Base-by-base conservation (phyloP, 176 grass and related monocot species). In the Raddia guianensis region DNA sequence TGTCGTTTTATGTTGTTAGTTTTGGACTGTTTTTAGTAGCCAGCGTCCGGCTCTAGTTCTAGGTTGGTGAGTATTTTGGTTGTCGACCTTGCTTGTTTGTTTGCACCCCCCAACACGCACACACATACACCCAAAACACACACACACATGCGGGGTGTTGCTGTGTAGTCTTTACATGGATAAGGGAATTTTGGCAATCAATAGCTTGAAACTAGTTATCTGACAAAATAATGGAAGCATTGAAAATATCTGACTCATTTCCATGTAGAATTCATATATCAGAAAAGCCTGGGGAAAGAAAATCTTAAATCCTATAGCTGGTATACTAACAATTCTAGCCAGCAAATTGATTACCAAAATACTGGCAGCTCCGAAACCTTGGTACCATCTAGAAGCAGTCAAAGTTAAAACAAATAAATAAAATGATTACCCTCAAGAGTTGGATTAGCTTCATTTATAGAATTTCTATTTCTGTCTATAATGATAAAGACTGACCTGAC, bases 401-500 rank as follows among this genome's bases (percentile, higher is more conserved):
- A 55, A 55, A 56, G 45, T 32, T 5, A 51, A 71, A 49, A 72
- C 8, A 68, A 9, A 72, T 57, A 11, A 88, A 37, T 35, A 21
- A 73, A 74, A 44, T 12, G 12, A 40, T 20, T 66, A 77, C n/a
- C 44, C 58, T 8, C 34, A 72, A 4, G 50, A 63, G 42, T 74
- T 74, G 34, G 11, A 74, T 62, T 20, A 76, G 45, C 53, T 9
- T 49, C 34, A 32, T 45, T 72, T 69, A 53, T 21, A 58, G 57
- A 47, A 60, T 72, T 67, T 45, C 14, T 45, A 33, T 76, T 79
- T 79, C 43, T 84, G 14, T 61, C 77, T 66, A n/a, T 76, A 34
- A 33, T 75, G 68, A 73, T 67, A 61, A 84, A 74, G 51, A 75
- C 84, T 78, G 54, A 98, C 95, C 95, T 98, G 95, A 75, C 92